Evolutionary conservation across 108 stramenopile genomes (phyloP).

Genomic region (Licmophora abbreviata): DNA sequence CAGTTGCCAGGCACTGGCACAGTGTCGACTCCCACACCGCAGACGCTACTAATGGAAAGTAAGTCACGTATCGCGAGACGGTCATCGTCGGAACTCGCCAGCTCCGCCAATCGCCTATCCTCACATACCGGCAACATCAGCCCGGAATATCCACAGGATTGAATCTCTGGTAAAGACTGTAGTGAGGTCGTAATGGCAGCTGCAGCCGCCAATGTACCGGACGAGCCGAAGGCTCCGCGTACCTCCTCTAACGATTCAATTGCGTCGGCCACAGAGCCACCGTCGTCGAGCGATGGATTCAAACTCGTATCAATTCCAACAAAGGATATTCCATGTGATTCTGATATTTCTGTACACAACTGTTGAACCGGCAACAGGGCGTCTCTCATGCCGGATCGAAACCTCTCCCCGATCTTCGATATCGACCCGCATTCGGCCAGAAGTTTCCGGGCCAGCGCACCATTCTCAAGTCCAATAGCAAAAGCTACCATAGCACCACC

Average conservation of each 20-base stretch:
- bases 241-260: slow-evolving; percentile 69
- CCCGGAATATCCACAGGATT: slow-evolving; percentile 68
- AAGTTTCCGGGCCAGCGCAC: slow-evolving; percentile 34
- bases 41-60: slow-evolving; percentile 62
- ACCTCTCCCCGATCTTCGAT: slow-evolving; percentile 29
- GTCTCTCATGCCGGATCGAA: slow-evolving; percentile 26
- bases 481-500: slow-evolving; percentile 24
- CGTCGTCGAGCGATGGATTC: slow-evolving; percentile 69
- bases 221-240: slow-evolving; percentile 41
- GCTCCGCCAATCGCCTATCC: slow-evolving; percentile 59
- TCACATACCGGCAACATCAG: slow-evolving; percentile 83
- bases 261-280: slow-evolving; percentile 68
- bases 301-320: slow-evolving; percentile 74
- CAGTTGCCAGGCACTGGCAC: slow-evolving; percentile 68
- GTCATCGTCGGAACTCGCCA: slow-evolving; percentile 17
- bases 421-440: slow-evolving; percentile 35
- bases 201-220: slow-evolving; percentile 62
- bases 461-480: slow-evolving; percentile 82
- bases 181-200: slow-evolving; percentile 63
- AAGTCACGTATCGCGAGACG: slow-evolving; percentile 42
- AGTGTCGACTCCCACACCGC: slow-evolving; percentile 83
- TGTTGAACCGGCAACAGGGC: slow-evolving; percentile 49
- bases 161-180: slow-evolving; percentile 54
- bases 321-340: slow-evolving; percentile 17
- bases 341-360: slow-evolving; percentile 14